Conservation (phyloP, 2,329 filamentous ascomycete species). For the Geosmithia putterillii region DNA sequence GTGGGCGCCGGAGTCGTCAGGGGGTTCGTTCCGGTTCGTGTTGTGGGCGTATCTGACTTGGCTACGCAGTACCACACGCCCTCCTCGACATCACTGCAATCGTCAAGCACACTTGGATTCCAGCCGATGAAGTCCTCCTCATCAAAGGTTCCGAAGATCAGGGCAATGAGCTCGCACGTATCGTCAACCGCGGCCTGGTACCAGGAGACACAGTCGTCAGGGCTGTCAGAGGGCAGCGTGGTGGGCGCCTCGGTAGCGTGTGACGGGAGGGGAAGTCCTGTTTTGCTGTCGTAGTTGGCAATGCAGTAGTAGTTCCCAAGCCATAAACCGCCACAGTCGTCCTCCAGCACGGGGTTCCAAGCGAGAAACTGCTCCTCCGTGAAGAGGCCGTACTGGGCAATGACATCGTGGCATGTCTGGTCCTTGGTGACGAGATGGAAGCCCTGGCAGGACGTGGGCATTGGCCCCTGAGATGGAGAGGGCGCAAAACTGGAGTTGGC, state of each 20-base stretch:
- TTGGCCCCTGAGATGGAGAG: conserved; percentile 3
- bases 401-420: conserved; percentile 2
- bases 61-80: not conserved
- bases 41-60: not conserved
- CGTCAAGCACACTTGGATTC: not conserved
- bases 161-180: not conserved
- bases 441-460: not conserved
- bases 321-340: conserved; percentile 13
- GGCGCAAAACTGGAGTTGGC: conserved; percentile 4
- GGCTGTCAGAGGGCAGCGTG: not conserved
- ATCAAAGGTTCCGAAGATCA: not conserved
- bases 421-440: not conserved
- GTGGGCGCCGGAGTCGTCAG: not conserved
- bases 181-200: not conserved
- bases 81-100: not conserved
- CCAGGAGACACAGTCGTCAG: not conserved
- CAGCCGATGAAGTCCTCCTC: conserved; percentile 4
- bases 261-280: not conserved
- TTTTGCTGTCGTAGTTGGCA: conserved; percentile 1
- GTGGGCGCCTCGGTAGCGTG: not conserved
- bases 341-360: conserved; percentile 12
- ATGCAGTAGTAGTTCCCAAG: conserved; percentile 10
- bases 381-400: conserved; percentile 7
- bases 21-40: not conserved
- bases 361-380: conserved; percentile 11